Evolutionary conservation across 1,284 basidiomycete species (phyloP), one percentile per base, ranked within the genome.

Genomic region (Ganoderma lucidum): DNA sequence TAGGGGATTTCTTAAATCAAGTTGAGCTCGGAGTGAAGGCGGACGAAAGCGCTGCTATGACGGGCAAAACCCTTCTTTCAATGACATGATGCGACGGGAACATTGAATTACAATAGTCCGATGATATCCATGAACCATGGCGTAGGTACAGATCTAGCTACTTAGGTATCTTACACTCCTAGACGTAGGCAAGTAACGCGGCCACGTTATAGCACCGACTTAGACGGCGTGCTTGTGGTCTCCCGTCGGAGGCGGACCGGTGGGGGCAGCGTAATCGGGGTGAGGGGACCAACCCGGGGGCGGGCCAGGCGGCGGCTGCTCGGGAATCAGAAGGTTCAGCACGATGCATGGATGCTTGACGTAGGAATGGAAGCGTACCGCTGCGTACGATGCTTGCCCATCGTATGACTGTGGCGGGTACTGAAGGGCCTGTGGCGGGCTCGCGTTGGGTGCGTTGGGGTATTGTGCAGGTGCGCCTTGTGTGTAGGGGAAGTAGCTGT

Each of bases 351-450:
- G 48, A 53, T 23, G 10, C 23, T 14, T 10, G 10, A 53, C 10
- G 23, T 28, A 53, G 48, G 28, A 70, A 66, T 59, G 59, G 35
- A 62, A 58, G 73, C 76, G 66, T 44, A 79, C 78, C 61, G 77
- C 72, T 62, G 75, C 71, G 58, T 75, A 78, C 0, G 74, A 72
- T 58, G 61, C 70, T 41, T 71, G 70, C 3, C 69, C 74, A 30
- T 67, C 61, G 41, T 74, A 75, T 6, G 75, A 23, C 28, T 72
- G 68, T 17, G 76, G 77, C 8, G 78, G 77, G 64, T 35, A 59
- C 37, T 59, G 56, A 23, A n/a, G 56, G n/a, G 45, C 45, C 10
- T 56, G 19, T 39, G 17, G 19, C 19, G 56, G 17, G 37, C 39
- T n/a, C 35, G 56, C 8, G 56, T 59, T n/a, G 55, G 55, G 30